Base-by-base conservation (phyloP, 225 moss, liverwort and hornwort genomes). In the Sphagnum contortum region DNA sequence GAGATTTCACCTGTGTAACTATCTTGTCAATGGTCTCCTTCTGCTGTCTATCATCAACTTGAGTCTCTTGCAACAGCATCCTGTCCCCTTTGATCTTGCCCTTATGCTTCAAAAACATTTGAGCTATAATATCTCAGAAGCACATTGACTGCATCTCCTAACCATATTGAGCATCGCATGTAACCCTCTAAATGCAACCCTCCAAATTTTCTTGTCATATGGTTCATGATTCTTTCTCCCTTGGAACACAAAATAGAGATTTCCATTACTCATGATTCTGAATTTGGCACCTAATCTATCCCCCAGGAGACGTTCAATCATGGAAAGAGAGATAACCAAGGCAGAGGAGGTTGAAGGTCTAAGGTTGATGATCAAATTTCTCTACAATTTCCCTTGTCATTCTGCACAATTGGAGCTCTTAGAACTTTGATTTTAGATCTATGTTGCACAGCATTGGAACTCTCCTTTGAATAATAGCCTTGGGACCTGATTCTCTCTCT, bases 381-480 rank as follows among this genome's bases (percentile, higher is more conserved):
- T 62, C 53, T 44, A 59, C 0, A 51, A 59, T 29, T 29, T 29
- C 29, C 29, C 29, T 29, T 48, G 8, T 65, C 69, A 13, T 80
- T 74, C 6, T 48, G 63, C 51, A 66, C 11, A 50, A 57, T 68
- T 3, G 71, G 66, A 49, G 68, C 73, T 47, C 29, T 29, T 29
- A 29, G 44, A 63, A 68, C 75, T 75, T 66, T 77, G 75, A 59
- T 72, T 72, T 64, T 73, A 48, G 80, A 77, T 68, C 73, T 75
- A 2, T 59, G 68, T 12, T 75, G 80, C 29, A 29, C 57, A 84
- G 83, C 44, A 53, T 80, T 4, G 77, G 74, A n/a, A 83, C 75
- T 63, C 83, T 72, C 57, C 56, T 72, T 49, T 75, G 83, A 65
- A 84, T 77, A 62, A 29, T 29, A 29, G 29, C 29, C 59, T 77